Base-by-base conservation (phyloP, 176 grass and related monocot genomes). In the Lolium rigidum region DNA sequence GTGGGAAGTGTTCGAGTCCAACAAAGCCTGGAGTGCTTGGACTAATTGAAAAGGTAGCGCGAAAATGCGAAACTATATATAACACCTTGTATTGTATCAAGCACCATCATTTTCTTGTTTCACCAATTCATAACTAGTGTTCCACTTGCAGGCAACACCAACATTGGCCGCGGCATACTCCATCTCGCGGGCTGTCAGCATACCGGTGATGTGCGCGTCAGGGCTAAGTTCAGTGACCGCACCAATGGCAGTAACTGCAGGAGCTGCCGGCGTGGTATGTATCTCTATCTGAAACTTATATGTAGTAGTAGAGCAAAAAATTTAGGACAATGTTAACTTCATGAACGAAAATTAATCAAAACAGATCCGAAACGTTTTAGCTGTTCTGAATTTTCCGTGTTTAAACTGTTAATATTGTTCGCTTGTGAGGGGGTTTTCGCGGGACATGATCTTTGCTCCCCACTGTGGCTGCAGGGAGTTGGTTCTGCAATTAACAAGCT, bases 131-230 rank as follows among this genome's bases (percentile, higher is more conserved):
- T 68, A 79, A 58, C 2, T 28, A 9, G 2, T 84, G 18, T 74
- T 60, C 21, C 68, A 52, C 14, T 54, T 82, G 49, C 25, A 95
- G 97, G 97, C 97, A 56, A 89, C 92, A 80, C 94, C 97, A 82
- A 98, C 97, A 78, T 78, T 98, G 14, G 97, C 94, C 6, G 91
- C 97, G 28, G 97, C 97, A 28, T 94, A 98, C 79, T 95, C 92
- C 25, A 94, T 98, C 78, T 98, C 97, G 0, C 31, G 90, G 61
- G 94, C 97, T 9, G 94, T 98, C 44, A 90, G 82, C 55, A 91
- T 98, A 82, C 93, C 96, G 7, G 96, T 98, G 49, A 94, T 98
- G 96, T 98, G 96, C 82, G 89, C 96, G 0, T 98, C 97, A 14
- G 94, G 97, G 25, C 85, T 98, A 80, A 95, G 94, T 58, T 90